phyloP scores from a whole-genome alignment of 768 basidiomycete species.

The Amanita jacksonii region DNA sequence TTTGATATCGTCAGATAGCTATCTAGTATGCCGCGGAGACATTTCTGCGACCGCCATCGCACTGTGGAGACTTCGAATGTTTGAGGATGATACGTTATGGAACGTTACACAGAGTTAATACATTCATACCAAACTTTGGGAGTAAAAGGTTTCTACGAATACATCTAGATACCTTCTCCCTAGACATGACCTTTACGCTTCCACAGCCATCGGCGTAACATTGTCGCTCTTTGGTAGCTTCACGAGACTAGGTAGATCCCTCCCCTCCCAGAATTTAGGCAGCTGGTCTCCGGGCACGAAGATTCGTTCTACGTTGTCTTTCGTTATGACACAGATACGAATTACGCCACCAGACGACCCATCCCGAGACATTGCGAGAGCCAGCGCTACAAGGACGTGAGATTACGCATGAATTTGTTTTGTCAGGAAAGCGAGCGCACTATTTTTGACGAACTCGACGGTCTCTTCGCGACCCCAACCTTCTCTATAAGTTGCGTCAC shows the following conservation, averaged over 20 bases:
- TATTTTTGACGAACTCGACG: constrained; percentile 90
- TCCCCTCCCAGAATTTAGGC: constrained; percentile 85
- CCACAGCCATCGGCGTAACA: constrained; percentile 39
- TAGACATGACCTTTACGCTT: too few relatives aligned
- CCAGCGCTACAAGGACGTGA: constrained; percentile 48
- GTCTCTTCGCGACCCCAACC: constrained; percentile 89
- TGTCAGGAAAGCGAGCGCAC: constrained; percentile 34
- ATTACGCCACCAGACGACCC: constrained; percentile 97
- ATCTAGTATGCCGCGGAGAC: constrained; percentile 46
- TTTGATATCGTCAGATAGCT: constrained; percentile 43
- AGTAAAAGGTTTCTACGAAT: too few relatives aligned
- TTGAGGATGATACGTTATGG: constrained; percentile 61
- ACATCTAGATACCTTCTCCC: too few relatives aligned
- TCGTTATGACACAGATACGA: constrained; percentile 94
- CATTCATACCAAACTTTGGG: too few relatives aligned
- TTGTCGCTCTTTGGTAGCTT: constrained; percentile 25
- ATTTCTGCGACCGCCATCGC: constrained; percentile 58
- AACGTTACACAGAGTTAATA: too few relatives aligned
- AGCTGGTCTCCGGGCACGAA: constrained; percentile 90
- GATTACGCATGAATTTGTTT: constrained; percentile 3
- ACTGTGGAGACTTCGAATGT: constrained; percentile 74
- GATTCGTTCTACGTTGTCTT: constrained; percentile 82
- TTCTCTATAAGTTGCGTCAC: constrained; percentile 94
- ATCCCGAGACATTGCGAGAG: constrained; percentile 95
- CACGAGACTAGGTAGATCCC: constrained; percentile 48